Conservation (phyloP, 1,284 basidiomycete species). For the Trametes pubescens region DNA sequence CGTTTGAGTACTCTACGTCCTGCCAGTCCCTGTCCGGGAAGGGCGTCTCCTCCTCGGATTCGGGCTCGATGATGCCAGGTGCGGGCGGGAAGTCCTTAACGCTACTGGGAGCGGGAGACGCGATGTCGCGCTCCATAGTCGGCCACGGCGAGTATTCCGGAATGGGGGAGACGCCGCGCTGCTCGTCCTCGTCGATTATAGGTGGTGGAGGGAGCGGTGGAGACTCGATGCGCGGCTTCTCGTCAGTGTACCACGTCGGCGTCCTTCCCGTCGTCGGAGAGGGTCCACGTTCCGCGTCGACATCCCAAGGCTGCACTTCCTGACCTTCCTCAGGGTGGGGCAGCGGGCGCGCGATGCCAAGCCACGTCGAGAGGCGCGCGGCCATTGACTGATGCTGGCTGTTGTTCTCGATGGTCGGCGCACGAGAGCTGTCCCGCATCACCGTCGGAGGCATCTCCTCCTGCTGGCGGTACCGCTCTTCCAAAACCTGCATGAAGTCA, state of each 20-base stretch:
- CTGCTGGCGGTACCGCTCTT: slow-evolving; percentile 25
- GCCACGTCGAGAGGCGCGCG: slow-evolving; percentile 29
- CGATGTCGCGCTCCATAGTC: background rate
- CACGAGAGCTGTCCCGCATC: slow-evolving; percentile 25
- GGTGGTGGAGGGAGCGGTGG: slow-evolving; percentile 17
- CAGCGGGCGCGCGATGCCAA: slow-evolving; percentile 22
- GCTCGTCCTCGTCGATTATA: slow-evolving; percentile 28
- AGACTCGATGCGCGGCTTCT: slow-evolving; percentile 11
- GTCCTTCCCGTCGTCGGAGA: slow-evolving; percentile 13
- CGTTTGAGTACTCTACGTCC: slow-evolving; percentile 32
- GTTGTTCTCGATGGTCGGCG: slow-evolving; percentile 23
- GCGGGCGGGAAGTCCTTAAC: background rate
- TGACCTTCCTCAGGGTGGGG: slow-evolving; percentile 15
- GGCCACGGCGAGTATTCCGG: slow-evolving; percentile 5
- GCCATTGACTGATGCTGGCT: slow-evolving; percentile 31
- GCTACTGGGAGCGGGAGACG: slow-evolving; percentile 8
- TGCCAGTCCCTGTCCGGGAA: slow-evolving; percentile 24
- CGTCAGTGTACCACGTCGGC: slow-evolving; percentile 16
- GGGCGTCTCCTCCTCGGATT: slow-evolving; percentile 12
- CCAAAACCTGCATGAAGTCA: slow-evolving; percentile 24
- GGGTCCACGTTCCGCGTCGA: slow-evolving; percentile 28
- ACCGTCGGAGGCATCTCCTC: slow-evolving; percentile 25
- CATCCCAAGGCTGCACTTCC: slow-evolving; percentile 26
- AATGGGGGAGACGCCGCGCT: slow-evolving; percentile 27
- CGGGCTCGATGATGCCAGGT: slow-evolving; percentile 11